A percentile compares a stretch with the other conserved stretches of the same genome.
Conservation (phyloP, 352 stramenopile genomes). For the Elongisporangium undulatum region DNA sequence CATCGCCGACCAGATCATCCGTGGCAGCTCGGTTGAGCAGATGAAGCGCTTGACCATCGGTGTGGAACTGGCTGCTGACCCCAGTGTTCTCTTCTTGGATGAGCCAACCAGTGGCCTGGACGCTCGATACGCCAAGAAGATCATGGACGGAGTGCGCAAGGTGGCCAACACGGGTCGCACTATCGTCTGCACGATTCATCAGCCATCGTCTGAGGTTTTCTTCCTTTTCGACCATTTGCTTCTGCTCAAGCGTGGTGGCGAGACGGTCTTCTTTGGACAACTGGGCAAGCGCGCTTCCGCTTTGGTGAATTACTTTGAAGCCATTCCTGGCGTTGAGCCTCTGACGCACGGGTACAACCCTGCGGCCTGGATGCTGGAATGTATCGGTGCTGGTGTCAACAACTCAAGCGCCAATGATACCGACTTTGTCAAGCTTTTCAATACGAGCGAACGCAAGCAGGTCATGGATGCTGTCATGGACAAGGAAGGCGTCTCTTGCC, state of each 20-base stretch:
- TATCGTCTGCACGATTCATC: constrained; percentile 61
- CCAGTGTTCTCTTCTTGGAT: constrained; percentile 49
- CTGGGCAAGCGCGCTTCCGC: constrained; percentile 45
- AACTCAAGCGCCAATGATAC: constrained; percentile 15
- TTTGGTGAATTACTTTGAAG: constrained; percentile 53
- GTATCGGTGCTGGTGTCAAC: constrained; percentile 44
- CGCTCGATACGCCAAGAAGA: constrained; percentile 47
- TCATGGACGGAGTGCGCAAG: constrained; percentile 53
- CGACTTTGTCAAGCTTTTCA: constrained; percentile 18
- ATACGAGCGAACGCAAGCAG: constrained; percentile 8
- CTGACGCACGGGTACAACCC: constrained; percentile 77
- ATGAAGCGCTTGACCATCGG: constrained; percentile 45
- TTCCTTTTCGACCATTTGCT: constrained; percentile 81
- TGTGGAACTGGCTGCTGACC: constrained; percentile 39
- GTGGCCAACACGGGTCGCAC: constrained; percentile 70
- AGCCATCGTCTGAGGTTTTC: constrained; percentile 36
- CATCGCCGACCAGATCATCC: constrained; percentile 36
- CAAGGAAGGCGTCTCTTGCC: constrained; percentile 14
- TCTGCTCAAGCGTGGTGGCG: constrained; percentile 78
- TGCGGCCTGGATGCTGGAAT: constrained; percentile 85
- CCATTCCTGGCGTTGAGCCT: constrained; percentile 22
- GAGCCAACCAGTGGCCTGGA: constrained; percentile 71
- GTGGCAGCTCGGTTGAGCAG: constrained; percentile 39
- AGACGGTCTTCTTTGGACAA: constrained; percentile 84
- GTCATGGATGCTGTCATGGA: constrained; percentile 14